These are phyloP conservation scores for Yarrowia divulgata DNA, from an alignment of 805 yeast genomes.

Conservation along the genomic window DNA sequence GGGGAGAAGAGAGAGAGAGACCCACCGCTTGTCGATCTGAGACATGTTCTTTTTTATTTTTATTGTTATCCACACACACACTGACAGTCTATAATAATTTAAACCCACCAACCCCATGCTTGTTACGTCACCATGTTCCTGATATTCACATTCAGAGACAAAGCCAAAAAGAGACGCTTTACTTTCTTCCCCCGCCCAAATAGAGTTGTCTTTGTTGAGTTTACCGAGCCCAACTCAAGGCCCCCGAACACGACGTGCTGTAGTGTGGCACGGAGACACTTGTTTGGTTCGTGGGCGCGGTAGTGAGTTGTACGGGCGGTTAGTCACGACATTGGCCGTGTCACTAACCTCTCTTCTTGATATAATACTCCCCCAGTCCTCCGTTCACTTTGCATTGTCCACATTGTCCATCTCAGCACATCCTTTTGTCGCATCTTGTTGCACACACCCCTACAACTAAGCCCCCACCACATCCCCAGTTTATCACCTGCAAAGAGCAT, in stretches of 20 bases:
- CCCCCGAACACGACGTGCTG: conserved; percentile 7
- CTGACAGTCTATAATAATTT: too few relatives aligned
- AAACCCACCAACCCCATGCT: not conserved
- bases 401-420: not conserved
- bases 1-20: too few relatives aligned
- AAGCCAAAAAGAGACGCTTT: conserved; percentile 8
- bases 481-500: conserved; percentile 20
- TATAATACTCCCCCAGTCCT: not conserved
- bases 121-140: conserved; percentile 13
- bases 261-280: not conserved
- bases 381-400: too few relatives aligned
- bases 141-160: conserved; percentile 35
- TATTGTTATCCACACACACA: too few relatives aligned
- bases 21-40: too few relatives aligned
- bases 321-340: too few relatives aligned
- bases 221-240: conserved; percentile 22
- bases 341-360: too few relatives aligned
- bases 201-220: conserved; percentile 29
- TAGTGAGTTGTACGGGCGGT: too few relatives aligned
- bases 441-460: not conserved
- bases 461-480: conserved; percentile 8
- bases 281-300: not conserved
- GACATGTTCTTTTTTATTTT: too few relatives aligned
- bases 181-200: conserved; percentile 2
- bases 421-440: too few relatives aligned